These are phyloP conservation scores for Penicillium sp. DNA, from an alignment of 2,329 filamentous ascomycete genomes.

Conservation along the genomic window DNA sequence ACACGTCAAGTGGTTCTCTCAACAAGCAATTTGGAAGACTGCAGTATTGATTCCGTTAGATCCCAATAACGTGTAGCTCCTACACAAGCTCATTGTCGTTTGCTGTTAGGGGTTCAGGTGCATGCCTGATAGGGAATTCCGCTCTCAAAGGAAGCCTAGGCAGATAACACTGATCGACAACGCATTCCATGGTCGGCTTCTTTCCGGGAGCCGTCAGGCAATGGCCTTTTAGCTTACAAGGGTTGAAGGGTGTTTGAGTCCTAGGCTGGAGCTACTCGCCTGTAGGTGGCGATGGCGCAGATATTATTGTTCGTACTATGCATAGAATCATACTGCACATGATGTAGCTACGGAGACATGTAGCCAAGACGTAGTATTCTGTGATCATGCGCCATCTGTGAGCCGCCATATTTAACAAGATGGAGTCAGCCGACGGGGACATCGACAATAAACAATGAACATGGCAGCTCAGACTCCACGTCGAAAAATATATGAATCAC, in stretches of 20 bases:
- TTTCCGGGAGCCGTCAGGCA: background rate
- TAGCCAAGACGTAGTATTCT: background rate
- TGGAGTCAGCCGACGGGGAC: background rate
- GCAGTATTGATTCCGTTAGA: background rate
- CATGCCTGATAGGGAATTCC: background rate
- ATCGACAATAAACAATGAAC: no score
- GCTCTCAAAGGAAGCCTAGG: background rate
- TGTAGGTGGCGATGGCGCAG: background rate
- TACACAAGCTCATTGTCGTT: background rate
- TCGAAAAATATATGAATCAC: background rate
- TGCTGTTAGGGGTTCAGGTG: background rate
- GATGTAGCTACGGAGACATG: background rate
- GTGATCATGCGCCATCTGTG: background rate
- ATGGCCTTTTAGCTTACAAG: background rate
- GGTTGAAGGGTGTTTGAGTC: no score
- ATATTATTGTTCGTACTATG: background rate
- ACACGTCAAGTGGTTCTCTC: background rate
- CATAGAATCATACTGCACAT: background rate
- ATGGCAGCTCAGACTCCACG: no score
- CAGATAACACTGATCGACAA: slow-evolving; percentile 3
- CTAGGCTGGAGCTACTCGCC: no score
- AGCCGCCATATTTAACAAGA: background rate
- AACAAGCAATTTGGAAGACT: background rate
- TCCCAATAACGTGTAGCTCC: background rate
- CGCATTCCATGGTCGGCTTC: slow-evolving; percentile 3